Percentiles rank a stretch among this genome's conserved stretches.
These are phyloP conservation scores for Pilatotrama ljubarskyi DNA, from an alignment of 768 basidiomycete species.

Conservation along the genomic window DNA sequence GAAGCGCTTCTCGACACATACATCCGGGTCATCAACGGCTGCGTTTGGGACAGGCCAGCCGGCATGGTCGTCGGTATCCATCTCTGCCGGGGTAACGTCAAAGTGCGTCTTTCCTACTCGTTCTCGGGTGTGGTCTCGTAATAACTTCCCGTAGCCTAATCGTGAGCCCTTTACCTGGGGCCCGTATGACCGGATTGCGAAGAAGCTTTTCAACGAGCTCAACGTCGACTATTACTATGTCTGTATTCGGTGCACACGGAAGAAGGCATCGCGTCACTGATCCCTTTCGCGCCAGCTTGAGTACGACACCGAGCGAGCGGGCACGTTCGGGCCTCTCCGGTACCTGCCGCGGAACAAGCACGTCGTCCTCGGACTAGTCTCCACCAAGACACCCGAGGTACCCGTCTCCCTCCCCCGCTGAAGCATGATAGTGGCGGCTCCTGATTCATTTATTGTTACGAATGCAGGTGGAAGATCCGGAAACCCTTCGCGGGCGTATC, in stretches of 20 bases:
- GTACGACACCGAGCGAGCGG: slow-evolving; percentile 61
- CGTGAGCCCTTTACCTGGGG: slow-evolving; percentile 58
- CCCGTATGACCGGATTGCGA: slow-evolving; percentile 52
- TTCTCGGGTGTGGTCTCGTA: neutral
- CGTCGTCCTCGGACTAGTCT: slow-evolving; percentile 43
- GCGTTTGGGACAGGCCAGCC: slow-evolving; percentile 48
- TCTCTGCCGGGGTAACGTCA: slow-evolving; percentile 50
- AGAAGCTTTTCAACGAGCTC: slow-evolving; percentile 53
- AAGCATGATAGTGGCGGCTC: neutral
- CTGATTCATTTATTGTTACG: neutral
- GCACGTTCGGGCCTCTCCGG: slow-evolving; percentile 55
- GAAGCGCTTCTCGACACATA: slow-evolving; percentile 65
- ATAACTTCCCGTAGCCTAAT: slow-evolving; percentile 41
- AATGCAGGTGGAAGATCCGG: slow-evolving; percentile 39
- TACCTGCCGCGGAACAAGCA: slow-evolving; percentile 45
- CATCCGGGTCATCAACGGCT: slow-evolving; percentile 59
- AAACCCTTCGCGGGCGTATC: slow-evolving; percentile 38
- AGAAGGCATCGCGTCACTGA: neutral
- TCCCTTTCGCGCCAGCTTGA: slow-evolving; percentile 41
- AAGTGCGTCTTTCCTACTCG: slow-evolving; percentile 10
- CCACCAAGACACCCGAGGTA: slow-evolving; percentile 40
- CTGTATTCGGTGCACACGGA: neutral
- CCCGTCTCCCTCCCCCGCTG: neutral
- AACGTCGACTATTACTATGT: slow-evolving; percentile 52
- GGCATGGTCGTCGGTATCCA: slow-evolving; percentile 59